Evolutionary conservation across 208 protist species (phyloP).

Genomic region (Acanthamoeba lenticulata): DNA sequence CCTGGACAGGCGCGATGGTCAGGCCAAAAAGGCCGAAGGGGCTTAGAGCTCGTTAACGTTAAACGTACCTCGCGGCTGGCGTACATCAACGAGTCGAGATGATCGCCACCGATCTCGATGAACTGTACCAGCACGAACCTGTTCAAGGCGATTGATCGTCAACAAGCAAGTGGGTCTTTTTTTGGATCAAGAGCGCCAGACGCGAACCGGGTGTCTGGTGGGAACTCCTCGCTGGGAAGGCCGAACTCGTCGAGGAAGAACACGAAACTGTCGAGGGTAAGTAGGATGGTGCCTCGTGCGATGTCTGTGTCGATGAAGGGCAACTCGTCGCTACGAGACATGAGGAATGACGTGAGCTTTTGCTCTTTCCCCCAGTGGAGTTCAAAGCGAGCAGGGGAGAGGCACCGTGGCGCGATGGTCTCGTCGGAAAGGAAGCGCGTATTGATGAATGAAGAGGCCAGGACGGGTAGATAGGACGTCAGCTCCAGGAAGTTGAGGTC

Average conservation of each 20-base stretch:
- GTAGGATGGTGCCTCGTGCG: slow-evolving; percentile 46
- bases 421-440: slow-evolving; percentile 30
- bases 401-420: neutral
- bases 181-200: neutral
- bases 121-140: slow-evolving; percentile 54
- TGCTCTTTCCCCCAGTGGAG: neutral
- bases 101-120: slow-evolving; percentile 60
- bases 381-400: neutral
- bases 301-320: slow-evolving; percentile 69
- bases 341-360: neutral
- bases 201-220: slow-evolving; percentile 7
- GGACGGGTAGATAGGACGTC: slow-evolving; percentile 60
- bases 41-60: neutral
- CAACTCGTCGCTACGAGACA: neutral
- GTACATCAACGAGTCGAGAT: slow-evolving; percentile 22
- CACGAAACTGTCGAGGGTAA: slow-evolving; percentile 64
- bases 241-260: slow-evolving; percentile 69
- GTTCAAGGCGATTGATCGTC: no score
- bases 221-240: slow-evolving; percentile 5
- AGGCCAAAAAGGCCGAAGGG: neutral
- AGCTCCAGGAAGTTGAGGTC: slow-evolving; percentile 64
- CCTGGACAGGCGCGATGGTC: neutral
- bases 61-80: neutral
- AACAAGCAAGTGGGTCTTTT: no score
- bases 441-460: slow-evolving; percentile 62